Conservation (phyloP, 1,139 yeast genomes). For the Candida gigantensis region DNA sequence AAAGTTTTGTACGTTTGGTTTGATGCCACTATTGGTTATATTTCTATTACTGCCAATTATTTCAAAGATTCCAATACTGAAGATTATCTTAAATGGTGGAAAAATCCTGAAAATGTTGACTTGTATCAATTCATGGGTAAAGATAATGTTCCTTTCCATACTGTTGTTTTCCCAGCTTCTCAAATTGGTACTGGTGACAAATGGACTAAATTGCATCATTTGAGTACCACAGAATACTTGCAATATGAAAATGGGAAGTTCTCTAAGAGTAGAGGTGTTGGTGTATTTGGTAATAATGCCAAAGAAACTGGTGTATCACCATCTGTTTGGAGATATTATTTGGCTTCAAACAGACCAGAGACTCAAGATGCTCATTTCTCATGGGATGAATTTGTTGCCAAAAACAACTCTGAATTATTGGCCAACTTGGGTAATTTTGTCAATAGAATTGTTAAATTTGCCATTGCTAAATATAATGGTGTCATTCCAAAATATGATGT, state of each 20-base stretch:
- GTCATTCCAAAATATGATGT: conserved; percentile 71
- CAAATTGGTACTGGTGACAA: conserved; percentile 82
- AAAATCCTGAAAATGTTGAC: conserved; percentile 77
- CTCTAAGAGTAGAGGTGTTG: conserved; percentile 93
- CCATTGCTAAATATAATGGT: conserved; percentile 86
- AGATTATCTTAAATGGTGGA: conserved; percentile 88
- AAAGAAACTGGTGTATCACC: conserved; percentile 88
- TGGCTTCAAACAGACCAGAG: conserved; percentile 92
- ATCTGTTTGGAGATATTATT: conserved; percentile 96
- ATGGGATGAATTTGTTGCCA: conserved; percentile 93
- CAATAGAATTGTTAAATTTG: conserved; percentile 88
- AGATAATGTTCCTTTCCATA: conserved; percentile 98
- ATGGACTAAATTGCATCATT: conserved; percentile 91
- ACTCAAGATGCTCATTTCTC: conserved; percentile 94
- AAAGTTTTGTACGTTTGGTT: conserved; percentile 98
- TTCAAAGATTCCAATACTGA: conserved; percentile 55
- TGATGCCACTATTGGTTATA: conserved; percentile 96
- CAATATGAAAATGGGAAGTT: conserved; percentile 98
- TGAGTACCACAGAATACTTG: conserved; percentile 92
- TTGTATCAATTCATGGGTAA: conserved; percentile 98
- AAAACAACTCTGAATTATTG: conserved; percentile 88
- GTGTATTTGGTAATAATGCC: conserved; percentile 98
- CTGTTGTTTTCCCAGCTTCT: conserved; percentile 94
- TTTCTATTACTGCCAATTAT: conserved; percentile 93
- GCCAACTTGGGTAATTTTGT: conserved; percentile 97